phyloP scores from a whole-genome alignment of 371 early-diverging fungal species.

The Coemansia sp. region DNA sequence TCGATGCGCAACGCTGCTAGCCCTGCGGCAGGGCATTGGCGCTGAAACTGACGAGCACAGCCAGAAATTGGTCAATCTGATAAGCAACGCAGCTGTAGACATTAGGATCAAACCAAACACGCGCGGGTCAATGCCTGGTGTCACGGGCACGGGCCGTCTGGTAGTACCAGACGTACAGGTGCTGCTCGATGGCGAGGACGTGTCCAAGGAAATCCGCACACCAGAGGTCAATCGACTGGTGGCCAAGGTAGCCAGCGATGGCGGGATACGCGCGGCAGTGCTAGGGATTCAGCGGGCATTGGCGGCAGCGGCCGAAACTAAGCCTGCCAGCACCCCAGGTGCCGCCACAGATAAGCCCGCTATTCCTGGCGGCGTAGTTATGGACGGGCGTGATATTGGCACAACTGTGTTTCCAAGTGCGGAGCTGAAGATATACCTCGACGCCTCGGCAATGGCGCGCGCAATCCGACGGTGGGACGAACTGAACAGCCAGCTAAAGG shows the following conservation, averaged over 20 bases:
- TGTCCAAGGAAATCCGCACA: slow-evolving; percentile 67
- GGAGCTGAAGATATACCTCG: slow-evolving; percentile 84
- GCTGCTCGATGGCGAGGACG: slow-evolving; percentile 65
- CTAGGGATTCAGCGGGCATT: slow-evolving; percentile 61
- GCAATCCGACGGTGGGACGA: slow-evolving; percentile 79
- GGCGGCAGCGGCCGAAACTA: slow-evolving; percentile 50
- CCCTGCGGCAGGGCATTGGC: slow-evolving; percentile 56
- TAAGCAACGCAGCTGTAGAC: slow-evolving; percentile 12
- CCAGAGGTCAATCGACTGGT: slow-evolving; percentile 66
- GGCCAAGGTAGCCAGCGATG: slow-evolving; percentile 67
- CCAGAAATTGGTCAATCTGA: slow-evolving; percentile 48
- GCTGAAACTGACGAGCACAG: slow-evolving; percentile 6
- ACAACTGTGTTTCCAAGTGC: slow-evolving; percentile 87
- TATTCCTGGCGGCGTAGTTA: slow-evolving; percentile 60
- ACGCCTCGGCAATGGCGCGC: slow-evolving; percentile 70
- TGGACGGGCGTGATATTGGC: slow-evolving; percentile 96
- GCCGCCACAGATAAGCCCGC: neutral
- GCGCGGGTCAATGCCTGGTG: slow-evolving; percentile 24
- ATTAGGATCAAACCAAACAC: slow-evolving; percentile 41
- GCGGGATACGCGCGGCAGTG: slow-evolving; percentile 63
- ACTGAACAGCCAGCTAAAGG: slow-evolving; percentile 50
- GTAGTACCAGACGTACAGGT: slow-evolving; percentile 35
- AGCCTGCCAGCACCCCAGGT: slow-evolving; percentile 3
- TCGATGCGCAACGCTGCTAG: slow-evolving; percentile 49
- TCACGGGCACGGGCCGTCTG: slow-evolving; percentile 13